Base-by-base conservation (phyloP, 2,329 filamentous ascomycete species). In the Arachnomyces sp. region DNA sequence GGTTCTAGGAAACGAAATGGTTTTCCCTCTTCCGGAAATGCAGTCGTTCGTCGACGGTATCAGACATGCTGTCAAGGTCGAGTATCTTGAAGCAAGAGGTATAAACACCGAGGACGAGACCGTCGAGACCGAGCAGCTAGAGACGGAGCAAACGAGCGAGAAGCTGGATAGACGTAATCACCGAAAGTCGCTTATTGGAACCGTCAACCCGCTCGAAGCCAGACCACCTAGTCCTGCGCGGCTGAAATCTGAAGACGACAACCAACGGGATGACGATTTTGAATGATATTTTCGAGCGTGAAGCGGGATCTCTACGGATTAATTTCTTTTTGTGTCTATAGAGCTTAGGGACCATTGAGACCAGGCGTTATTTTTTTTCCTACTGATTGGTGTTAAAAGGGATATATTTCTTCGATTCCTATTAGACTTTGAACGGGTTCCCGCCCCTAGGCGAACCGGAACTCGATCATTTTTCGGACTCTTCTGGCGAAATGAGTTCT, bases 181-280 rank as follows among this genome's bases (percentile, higher is more conserved):
- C 51, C 69, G 78, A 43, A 68, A 70, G 43, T 83, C 80, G 47
- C 59, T 76, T 25, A 69, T 76, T 35, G 70, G 66, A 25, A 61
- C 62, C 36, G 60, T 62, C 34, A 66, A 59, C 11, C 66, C 66
- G 35, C 60, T 79, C 31, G 77, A 78, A 56, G 72, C 71, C 17
- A 72, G 73, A 25, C 71, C 72, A 46, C 52, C 77, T 34, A 60
- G 51, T 44, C 52, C 59, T 12, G 49, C 50, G n/a, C 56, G 59
- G 37, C 50, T 56, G 30, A 44, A 53, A 32, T 52, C 53, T 36
- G 59, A 67, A 41, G 53, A 56, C 41, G 52, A 61, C 32, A 48
- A 53, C n/a, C 40, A 47, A 34, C 55, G 52, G 21, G 61, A 66
- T 56, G 66, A 70, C 51, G 66, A 69, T 53, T 71, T 71, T 61